Conservation (phyloP, 805 yeast species). For the Lipomyces chichibuensis region DNA sequence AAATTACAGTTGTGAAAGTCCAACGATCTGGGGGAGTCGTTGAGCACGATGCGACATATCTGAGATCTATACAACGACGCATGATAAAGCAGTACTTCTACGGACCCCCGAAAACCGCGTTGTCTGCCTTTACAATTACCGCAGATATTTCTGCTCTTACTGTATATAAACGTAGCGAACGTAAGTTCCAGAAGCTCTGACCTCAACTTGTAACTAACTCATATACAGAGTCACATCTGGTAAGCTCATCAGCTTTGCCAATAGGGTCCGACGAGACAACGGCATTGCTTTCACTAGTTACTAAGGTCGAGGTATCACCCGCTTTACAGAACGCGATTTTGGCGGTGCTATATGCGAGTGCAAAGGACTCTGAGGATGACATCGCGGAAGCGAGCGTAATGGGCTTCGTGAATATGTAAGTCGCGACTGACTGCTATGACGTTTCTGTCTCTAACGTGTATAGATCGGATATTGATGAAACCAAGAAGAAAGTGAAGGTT, state of each 20-base stretch:
- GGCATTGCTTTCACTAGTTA: slow-evolving; percentile 40
- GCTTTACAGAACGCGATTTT: slow-evolving; percentile 73
- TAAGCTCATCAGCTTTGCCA: slow-evolving; percentile 44
- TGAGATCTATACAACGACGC: slow-evolving; percentile 72
- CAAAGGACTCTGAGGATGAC: slow-evolving; percentile 53
- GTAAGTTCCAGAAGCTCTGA: slow-evolving; percentile 17
- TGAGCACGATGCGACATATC: slow-evolving; percentile 68
- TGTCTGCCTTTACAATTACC: slow-evolving; percentile 86
- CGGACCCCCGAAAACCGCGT: slow-evolving; percentile 65
- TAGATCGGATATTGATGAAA: slow-evolving; percentile 69
- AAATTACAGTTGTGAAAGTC: slow-evolving; percentile 58
- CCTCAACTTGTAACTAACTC: slow-evolving; percentile 21
- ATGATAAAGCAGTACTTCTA: slow-evolving; percentile 87
- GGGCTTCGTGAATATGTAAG: slow-evolving; percentile 73
- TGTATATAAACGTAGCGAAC: slow-evolving; percentile 62
- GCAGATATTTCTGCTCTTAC: slow-evolving; percentile 63
- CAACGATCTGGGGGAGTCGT: slow-evolving; percentile 77
- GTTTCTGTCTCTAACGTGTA: slow-evolving; percentile 28
- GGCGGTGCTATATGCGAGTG: slow-evolving; percentile 60
- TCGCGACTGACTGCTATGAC: slow-evolving; percentile 17
- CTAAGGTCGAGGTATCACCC: slow-evolving; percentile 45
- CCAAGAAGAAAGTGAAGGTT: slow-evolving; percentile 65
- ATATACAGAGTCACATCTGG: slow-evolving; percentile 34
- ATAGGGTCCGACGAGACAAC: slow-evolving; percentile 44
- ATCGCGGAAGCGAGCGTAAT: slow-evolving; percentile 61